Evolutionary conservation across 1,284 basidiomycete species (phyloP).

Genomic region (Cystobasidium sp.): DNA sequence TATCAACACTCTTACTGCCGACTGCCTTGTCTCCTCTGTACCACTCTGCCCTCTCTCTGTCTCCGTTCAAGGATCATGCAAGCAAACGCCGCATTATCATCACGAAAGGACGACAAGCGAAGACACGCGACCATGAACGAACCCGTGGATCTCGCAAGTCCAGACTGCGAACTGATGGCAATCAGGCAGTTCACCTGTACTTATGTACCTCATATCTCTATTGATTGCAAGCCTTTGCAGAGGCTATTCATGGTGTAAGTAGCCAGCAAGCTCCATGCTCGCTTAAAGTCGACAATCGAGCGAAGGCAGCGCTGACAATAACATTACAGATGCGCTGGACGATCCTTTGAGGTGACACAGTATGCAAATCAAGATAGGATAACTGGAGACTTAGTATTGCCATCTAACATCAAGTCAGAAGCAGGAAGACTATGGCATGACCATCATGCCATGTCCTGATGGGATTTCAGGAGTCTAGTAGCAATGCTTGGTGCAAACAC

Average conservation of each 20-base stretch:
- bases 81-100: not conserved
- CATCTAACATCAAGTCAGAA: not conserved
- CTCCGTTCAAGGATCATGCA: slow-evolving; percentile 1
- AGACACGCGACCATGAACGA: slow-evolving; percentile 17
- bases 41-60: not conserved
- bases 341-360: slow-evolving; percentile 35
- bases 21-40: not conserved
- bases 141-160: slow-evolving; percentile 23
- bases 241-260: slow-evolving; percentile 37
- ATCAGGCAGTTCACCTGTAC: slow-evolving; percentile 35
- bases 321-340: slow-evolving; percentile 29
- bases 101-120: slow-evolving; percentile 18
- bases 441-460: slow-evolving; percentile 12
- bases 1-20: not conserved
- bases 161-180: slow-evolving; percentile 32
- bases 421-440: slow-evolving; percentile 35
- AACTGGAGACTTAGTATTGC: slow-evolving; percentile 12
- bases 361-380: slow-evolving; percentile 15
- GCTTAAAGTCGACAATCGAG: no score
- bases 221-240: slow-evolving; percentile 38
- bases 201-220: slow-evolving; percentile 29
- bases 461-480: not conserved
- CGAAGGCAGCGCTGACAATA: no score
- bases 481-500: not conserved
- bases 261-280: no score